Evolutionary conservation across 176 grass and related monocot genomes (phyloP).

Genomic region (Cenchrus fungigraminus): DNA sequence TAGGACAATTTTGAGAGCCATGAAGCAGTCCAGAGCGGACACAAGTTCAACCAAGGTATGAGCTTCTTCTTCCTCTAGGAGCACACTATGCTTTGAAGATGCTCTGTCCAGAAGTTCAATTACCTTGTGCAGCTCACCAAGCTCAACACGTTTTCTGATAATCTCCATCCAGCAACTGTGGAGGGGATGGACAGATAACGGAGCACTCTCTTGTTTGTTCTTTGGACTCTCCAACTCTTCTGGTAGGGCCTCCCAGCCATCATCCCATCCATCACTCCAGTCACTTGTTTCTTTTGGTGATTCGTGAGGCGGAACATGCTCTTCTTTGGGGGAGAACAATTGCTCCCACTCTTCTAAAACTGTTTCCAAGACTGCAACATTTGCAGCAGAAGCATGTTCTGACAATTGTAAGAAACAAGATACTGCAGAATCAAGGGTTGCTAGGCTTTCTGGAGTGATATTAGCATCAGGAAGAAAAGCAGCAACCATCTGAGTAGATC

Average conservation of each 20-base stretch:
- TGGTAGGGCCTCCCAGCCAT: conserved; percentile 87
- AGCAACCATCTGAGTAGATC: conserved; percentile 74
- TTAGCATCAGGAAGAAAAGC: conserved; percentile 62
- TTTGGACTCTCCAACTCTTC: conserved; percentile 65
- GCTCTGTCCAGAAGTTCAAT: conserved; percentile 71
- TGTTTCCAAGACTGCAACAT: conserved; percentile 64
- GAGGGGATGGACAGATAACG: conserved; percentile 59
- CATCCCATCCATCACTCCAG: conserved; percentile 91
- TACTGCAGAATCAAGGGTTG: conserved; percentile 73
- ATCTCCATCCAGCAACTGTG: conserved; percentile 95
- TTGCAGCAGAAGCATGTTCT: conserved; percentile 61
- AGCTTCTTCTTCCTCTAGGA: conserved; percentile 74
- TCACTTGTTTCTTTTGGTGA: conserved; percentile 78
- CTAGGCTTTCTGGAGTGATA: conserved; percentile 66
- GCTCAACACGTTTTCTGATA: conserved; percentile 57
- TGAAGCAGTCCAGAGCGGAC: conserved; percentile 54
- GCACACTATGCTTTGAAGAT: conserved; percentile 49
- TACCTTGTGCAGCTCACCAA: conserved; percentile 57
- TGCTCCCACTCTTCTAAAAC: conserved; percentile 98
- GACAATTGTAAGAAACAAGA: conserved; percentile 86
- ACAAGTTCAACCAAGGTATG: conserved; percentile 57
- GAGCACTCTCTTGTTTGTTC: conserved; percentile 52
- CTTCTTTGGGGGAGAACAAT: conserved; percentile 62
- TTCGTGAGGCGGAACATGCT: conserved; percentile 52
- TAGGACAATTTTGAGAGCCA: conserved; percentile 68